Percentiles rank a stretch among this genome's conserved stretches.
Evolutionary conservation across 805 yeast genomes (phyloP).

Genomic region (Zygotorulaspora chibaensis): DNA sequence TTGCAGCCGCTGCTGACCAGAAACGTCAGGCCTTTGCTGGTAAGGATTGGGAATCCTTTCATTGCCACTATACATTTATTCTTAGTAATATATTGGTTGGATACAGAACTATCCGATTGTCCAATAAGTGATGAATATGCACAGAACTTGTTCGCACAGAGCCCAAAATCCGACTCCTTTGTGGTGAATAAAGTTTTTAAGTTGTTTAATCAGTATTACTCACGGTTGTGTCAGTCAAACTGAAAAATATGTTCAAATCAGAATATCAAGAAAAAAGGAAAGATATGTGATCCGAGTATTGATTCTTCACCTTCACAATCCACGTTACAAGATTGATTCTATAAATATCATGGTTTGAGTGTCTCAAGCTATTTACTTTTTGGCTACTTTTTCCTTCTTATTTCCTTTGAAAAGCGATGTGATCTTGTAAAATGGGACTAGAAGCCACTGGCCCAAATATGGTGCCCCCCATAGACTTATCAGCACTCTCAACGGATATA

Average conservation of each 20-base stretch:
- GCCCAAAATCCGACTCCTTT: neutral
- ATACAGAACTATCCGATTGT: neutral
- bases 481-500: conserved; percentile 33
- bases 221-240: neutral
- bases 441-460: conserved; percentile 24
- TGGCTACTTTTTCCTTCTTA: neutral
- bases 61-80: conserved; percentile 11
- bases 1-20: conserved; percentile 16
- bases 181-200: neutral
- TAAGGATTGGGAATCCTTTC: conserved; percentile 11
- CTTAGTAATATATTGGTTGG: neutral
- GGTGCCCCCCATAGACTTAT: conserved; percentile 36
- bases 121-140: neutral
- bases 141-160: too few species aligned
- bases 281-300: too few species aligned
- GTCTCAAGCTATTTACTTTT: neutral
- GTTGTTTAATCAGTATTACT: neutral
- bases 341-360: too few species aligned
- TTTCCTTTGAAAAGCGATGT: conserved; percentile 3
- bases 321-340: too few species aligned
- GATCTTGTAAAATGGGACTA: conserved; percentile 20
- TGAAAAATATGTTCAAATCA: neutral
- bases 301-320: too few species aligned
- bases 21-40: conserved; percentile 13
- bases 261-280: too few species aligned